phyloP scores from a whole-genome alignment of 768 basidiomycete species.

The Lactarius vividus region DNA sequence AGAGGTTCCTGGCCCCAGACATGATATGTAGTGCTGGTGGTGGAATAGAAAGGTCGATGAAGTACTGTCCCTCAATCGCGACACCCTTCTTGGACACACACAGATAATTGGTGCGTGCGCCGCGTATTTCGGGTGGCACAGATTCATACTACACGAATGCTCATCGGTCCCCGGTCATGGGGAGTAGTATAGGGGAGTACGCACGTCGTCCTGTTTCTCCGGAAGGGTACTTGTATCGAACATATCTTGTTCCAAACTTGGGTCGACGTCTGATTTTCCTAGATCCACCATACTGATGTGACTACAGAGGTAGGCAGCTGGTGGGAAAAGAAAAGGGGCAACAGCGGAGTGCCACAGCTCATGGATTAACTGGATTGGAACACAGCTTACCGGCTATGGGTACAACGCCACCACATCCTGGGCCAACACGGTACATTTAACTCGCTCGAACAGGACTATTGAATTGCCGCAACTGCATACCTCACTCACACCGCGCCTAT shows the following conservation, averaged over 20 bases:
- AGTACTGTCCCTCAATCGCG: not conserved
- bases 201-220: not conserved
- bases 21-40: not conserved
- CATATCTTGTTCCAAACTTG: not conserved
- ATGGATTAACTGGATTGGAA: not conserved
- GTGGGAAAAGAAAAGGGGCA: not conserved
- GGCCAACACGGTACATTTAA: not conserved
- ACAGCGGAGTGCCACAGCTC: not conserved
- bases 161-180: not conserved
- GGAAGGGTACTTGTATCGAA: not conserved
- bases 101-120: constrained; percentile 3
- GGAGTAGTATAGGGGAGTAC: not conserved
- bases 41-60: constrained; percentile 7
- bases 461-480: too few relatives aligned
- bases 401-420: too few relatives aligned
- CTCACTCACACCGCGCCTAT: not conserved
- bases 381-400: not conserved
- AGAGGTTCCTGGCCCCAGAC: constrained; percentile 3
- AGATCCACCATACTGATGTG: not conserved
- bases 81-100: not conserved
- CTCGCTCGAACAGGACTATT: not conserved
- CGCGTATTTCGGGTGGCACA: not conserved
- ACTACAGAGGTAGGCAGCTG: not conserved
- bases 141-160: not conserved
- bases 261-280: not conserved